Evolutionary conservation across 2,329 filamentous ascomycete genomes (phyloP), one percentile per base, ranked within the genome.

Genomic region (Apiospora phragmitis): DNA sequence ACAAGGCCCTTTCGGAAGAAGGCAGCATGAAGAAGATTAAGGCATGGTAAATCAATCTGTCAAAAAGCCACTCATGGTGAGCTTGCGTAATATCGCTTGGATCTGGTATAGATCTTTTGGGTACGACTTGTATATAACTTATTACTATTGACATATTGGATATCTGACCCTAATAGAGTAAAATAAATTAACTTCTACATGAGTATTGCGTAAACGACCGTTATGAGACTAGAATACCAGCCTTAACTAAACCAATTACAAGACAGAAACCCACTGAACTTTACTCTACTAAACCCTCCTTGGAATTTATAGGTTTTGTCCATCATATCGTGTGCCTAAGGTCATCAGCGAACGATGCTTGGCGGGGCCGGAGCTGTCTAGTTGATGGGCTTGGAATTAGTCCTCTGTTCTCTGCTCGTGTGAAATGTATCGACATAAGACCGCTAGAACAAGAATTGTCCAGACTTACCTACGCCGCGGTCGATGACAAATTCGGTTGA

Each of bases 21-120:
- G 94, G 94, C 32, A 96, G 93, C 76, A 97, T 97, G 94, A 83
- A 83, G 73, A 95, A 95, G 90, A 87, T 95, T 74, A 86, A 88
- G 77, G 88, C 84, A 73, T 94, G 92, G 91, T 84, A 68, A 55
- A 41, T 6, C 45, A 38, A 43, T 35, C 29, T 29, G 49, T 29
- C 16, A 32, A 11, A 32, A 35, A 32, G 2, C 16, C 51, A 35
- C 3, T 8, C 35, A 7, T 18, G 6, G 16, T 35, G 29, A 14
- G 16, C 14, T 55, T 32, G 26, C 32, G 49, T 18, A 24, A 29
- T n/a, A 32, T 29, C 26, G 26, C 49, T 55, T 55, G 6, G 49
- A 21, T 55, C 12, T 32, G 14, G 49, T 18, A 18, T 18, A 32
- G 49, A 55, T 55, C 26, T 55, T 4, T 51, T 55, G 49, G 49